Percentiles rank a stretch among this genome's conserved stretches.
Evolutionary conservation across 805 yeast genomes (phyloP).

Genomic region (Myxozyma kluyveri): DNA sequence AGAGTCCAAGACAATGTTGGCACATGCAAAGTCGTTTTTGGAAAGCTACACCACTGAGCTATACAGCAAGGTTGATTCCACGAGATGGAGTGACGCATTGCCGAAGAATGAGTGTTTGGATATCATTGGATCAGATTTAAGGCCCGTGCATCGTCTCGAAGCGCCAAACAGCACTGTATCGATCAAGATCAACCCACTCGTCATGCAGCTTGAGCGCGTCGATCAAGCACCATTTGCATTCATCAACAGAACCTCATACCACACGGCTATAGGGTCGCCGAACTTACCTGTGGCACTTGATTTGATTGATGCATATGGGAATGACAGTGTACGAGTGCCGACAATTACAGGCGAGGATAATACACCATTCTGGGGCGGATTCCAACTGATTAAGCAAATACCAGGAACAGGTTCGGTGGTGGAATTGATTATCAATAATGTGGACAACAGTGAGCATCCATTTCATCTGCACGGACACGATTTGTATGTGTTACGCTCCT

Average conservation of each 20-base stretch:
- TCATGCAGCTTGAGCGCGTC: constrained; percentile 16
- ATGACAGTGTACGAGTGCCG: constrained; percentile 34
- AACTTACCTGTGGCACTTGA: constrained; percentile 35
- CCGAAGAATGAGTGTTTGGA: constrained; percentile 14
- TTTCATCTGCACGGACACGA: constrained; percentile 76
- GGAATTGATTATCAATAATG: constrained; percentile 74
- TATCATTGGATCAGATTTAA: constrained; percentile 1
- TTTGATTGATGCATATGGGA: constrained; percentile 39
- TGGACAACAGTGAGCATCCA: constrained; percentile 76
- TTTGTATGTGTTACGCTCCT: constrained; percentile 61
- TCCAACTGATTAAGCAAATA: constrained; percentile 59
- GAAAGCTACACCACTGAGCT: neutral
- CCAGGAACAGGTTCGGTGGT: constrained; percentile 56
- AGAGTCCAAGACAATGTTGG: neutral
- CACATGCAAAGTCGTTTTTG: neutral
- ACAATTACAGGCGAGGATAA: constrained; percentile 56
- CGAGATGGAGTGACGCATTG: constrained; percentile 11
- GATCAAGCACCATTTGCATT: constrained; percentile 26
- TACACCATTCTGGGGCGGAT: constrained; percentile 63
- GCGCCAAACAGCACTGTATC: constrained; percentile 13
- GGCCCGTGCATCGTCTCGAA: neutral
- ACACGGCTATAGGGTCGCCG: constrained; percentile 34
- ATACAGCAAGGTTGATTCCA: neutral
- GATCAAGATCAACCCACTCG: constrained; percentile 9
- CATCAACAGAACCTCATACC: constrained; percentile 35